A percentile compares a stretch with the other conserved stretches of the same genome.
Conservation (phyloP, 805 yeast genomes). For the Hanseniaspora guilliermondii region DNA sequence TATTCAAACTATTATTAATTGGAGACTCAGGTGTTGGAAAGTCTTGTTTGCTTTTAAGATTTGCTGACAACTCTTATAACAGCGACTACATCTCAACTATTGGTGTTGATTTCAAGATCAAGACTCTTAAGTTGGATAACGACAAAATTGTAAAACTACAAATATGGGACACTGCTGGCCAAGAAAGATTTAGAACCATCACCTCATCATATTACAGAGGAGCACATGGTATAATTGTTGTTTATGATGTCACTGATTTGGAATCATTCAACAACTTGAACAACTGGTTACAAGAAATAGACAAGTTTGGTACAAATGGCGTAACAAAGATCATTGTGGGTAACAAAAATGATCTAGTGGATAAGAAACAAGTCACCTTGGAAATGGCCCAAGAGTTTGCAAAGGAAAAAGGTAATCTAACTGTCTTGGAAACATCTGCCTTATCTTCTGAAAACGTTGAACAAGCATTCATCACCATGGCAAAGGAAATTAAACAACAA, state of each 20-base stretch:
- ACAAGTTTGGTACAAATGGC: slow-evolving; percentile 94
- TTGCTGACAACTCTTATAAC: slow-evolving; percentile 94
- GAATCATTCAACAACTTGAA: slow-evolving; percentile 91
- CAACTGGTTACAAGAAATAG: slow-evolving; percentile 98
- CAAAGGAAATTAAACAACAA: slow-evolving; percentile 92
- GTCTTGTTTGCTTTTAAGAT: slow-evolving; percentile 85
- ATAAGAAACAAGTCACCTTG: slow-evolving; percentile 89
- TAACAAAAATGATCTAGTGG: slow-evolving; percentile 87
- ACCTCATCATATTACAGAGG: slow-evolving; percentile 97
- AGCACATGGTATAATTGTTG: slow-evolving; percentile 96
- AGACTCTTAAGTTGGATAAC: slow-evolving; percentile 88
- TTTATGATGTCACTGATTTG: slow-evolving; percentile 95
- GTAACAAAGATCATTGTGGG: slow-evolving; percentile 93
- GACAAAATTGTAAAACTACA: slow-evolving; percentile 85
- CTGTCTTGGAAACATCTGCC: slow-evolving; percentile 93
- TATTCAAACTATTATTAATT: slow-evolving; percentile 85
- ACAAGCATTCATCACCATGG: slow-evolving; percentile 97
- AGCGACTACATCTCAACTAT: slow-evolving; percentile 95
- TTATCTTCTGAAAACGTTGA: slow-evolving; percentile 92
- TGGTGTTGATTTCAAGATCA: slow-evolving; percentile 88
- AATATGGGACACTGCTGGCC: slow-evolving; percentile 99
- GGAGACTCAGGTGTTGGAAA: slow-evolving; percentile 99
- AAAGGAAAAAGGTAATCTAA: slow-evolving; percentile 74
- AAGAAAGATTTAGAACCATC: slow-evolving; percentile 94
- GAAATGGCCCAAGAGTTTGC: slow-evolving; percentile 96